phyloP scores from a whole-genome alignment of 2,329 filamentous ascomycete species.

The Colletotrichum australisinense region DNA sequence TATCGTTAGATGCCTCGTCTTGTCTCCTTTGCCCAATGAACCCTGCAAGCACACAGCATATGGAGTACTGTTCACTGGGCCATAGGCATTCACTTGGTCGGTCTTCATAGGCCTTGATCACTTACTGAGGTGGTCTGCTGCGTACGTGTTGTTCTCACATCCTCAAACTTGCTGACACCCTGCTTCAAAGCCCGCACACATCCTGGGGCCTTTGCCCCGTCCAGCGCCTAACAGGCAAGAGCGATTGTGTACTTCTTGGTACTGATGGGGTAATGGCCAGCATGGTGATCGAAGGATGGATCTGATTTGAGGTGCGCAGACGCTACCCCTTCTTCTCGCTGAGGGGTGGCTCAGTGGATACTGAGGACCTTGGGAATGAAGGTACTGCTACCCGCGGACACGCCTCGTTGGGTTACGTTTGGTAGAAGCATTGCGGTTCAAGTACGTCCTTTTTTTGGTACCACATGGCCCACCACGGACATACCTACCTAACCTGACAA shows the following conservation, averaged over 20 bases:
- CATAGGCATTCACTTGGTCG: conserved; percentile 21
- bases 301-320: conserved; percentile 25
- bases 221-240: conserved; percentile 5
- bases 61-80: not conserved
- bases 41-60: conserved; percentile 7
- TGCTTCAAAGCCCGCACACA: not conserved
- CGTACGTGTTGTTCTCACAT: not conserved
- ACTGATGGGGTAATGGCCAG: conserved; percentile 37
- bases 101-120: too few relatives aligned
- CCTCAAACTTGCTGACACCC: not conserved
- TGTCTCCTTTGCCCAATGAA: conserved; percentile 13
- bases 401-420: not conserved
- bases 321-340: conserved; percentile 3
- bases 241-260: conserved; percentile 39
- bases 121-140: too few relatives aligned
- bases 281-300: conserved; percentile 9
- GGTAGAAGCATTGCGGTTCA: not conserved
- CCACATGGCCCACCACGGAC: conserved; percentile 2
- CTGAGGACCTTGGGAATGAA: not conserved
- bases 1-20: conserved; percentile 8
- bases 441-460: conserved; percentile 4
- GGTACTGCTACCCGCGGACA: conserved; percentile 1
- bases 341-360: not conserved
- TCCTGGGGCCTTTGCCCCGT: not conserved
- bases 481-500: too few relatives aligned